Evolutionary conservation across 2,329 filamentous ascomycete species (phyloP).

Genomic region (Phyllosticta capitalensis): DNA sequence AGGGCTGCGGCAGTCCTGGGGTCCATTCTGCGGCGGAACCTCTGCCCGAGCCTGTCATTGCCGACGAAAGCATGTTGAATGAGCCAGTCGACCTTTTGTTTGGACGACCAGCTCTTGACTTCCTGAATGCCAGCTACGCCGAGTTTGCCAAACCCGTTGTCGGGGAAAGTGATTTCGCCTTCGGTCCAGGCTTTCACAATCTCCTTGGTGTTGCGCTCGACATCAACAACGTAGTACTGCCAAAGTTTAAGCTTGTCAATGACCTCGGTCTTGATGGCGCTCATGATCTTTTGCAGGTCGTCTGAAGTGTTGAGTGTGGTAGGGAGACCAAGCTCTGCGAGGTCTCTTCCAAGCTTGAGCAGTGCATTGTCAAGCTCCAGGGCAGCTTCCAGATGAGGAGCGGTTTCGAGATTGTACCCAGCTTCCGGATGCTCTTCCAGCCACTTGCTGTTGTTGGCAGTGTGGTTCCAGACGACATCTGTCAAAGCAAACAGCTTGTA

Average conservation of each 20-base stretch:
- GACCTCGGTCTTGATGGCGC: slow-evolving; percentile 70
- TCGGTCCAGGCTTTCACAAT: slow-evolving; percentile 63
- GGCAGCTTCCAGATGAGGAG: slow-evolving; percentile 59
- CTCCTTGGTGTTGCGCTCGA: slow-evolving; percentile 60
- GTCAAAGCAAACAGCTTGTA: slow-evolving; percentile 81
- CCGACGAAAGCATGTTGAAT: slow-evolving; percentile 60
- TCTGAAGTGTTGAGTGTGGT: slow-evolving; percentile 59
- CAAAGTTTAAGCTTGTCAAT: slow-evolving; percentile 71
- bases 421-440: slow-evolving; percentile 88
- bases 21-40: slow-evolving; percentile 64
- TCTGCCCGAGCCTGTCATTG: slow-evolving; percentile 65
- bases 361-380: slow-evolving; percentile 71
- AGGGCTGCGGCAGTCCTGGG: slow-evolving; percentile 61
- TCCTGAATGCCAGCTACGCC: slow-evolving; percentile 42
- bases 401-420: slow-evolving; percentile 87
- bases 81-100: slow-evolving; percentile 55
- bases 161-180: slow-evolving; percentile 47
- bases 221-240: slow-evolving; percentile 86
- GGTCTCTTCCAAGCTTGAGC: slow-evolving; percentile 51
- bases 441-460: slow-evolving; percentile 91
- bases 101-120: slow-evolving; percentile 46
- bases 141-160: slow-evolving; percentile 41
- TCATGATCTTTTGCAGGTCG: slow-evolving; percentile 74
- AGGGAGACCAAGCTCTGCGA: slow-evolving; percentile 63
- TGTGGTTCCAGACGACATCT: slow-evolving; percentile 97